phyloP scores from a whole-genome alignment of 2,329 filamentous ascomycete genomes.

The Diaporthe vexans region DNA sequence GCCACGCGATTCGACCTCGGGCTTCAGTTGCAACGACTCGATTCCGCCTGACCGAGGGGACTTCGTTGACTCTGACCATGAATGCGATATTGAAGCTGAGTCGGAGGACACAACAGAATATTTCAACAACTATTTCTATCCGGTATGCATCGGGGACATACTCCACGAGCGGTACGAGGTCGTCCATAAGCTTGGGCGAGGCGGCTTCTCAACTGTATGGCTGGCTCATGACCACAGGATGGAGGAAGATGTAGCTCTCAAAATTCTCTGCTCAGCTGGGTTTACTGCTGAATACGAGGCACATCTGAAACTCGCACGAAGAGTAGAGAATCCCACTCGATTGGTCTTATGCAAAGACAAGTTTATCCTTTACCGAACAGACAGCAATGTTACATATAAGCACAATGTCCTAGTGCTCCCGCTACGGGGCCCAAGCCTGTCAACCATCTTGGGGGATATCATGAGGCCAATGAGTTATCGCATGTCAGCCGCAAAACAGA shows the following conservation, averaged over 20 bases:
- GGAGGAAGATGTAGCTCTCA: not conserved
- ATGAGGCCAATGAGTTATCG: not conserved
- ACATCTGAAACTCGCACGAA: not conserved
- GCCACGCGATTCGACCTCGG: not conserved
- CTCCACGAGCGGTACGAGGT: not conserved
- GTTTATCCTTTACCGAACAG: not conserved
- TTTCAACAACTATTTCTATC: not conserved
- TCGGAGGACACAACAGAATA: slow-evolving; percentile 9
- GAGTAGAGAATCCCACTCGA: not conserved
- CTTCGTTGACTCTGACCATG: not conserved
- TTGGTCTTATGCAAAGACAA: not conserved
- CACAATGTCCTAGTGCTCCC: slow-evolving; percentile 1
- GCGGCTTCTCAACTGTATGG: slow-evolving; percentile 8
- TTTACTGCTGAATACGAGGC: not conserved
- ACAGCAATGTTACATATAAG: not conserved
- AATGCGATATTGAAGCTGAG: slow-evolving; percentile 4
- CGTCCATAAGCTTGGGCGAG: slow-evolving; percentile 6
- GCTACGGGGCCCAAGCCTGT: slow-evolving; percentile 2
- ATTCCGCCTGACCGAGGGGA: not conserved
- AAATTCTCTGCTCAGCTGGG: slow-evolving; percentile 4
- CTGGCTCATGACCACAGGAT: not conserved
- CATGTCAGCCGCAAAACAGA: slow-evolving; percentile 3
- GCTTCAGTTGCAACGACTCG: not conserved
- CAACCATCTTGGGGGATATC: not conserved
- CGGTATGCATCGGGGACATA: not conserved